Conservation (phyloP, 306 rosid species). For the Arachis hypogaea region DNA sequence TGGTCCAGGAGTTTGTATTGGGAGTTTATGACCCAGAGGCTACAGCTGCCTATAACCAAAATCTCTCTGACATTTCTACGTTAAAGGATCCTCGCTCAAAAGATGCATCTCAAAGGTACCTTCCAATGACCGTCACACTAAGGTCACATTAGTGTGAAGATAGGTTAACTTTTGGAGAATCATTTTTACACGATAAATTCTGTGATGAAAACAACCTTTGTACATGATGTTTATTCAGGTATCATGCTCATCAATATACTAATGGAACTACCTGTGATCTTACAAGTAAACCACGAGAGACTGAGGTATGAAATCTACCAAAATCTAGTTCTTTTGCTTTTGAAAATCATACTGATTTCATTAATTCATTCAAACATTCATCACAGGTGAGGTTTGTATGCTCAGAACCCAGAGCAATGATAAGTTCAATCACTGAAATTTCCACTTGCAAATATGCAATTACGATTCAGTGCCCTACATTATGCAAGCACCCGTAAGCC, state of each 20-base stretch:
- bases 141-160: constrained; percentile 17
- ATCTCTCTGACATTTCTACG: constrained; percentile 86
- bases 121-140: constrained; percentile 30
- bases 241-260: constrained; percentile 90
- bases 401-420: constrained; percentile 80
- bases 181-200: constrained; percentile 23
- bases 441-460: constrained; percentile 98
- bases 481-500: constrained; percentile 92
- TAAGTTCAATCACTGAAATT: constrained; percentile 88
- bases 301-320: constrained; percentile 64
- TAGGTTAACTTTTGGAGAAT: constrained; percentile 17
- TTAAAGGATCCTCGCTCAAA: constrained; percentile 91
- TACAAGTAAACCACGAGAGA: constrained; percentile 83
- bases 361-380: constrained; percentile 4
- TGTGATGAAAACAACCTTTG: constrained; percentile 27
- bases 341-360: constrained; percentile 21
- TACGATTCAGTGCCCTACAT: constrained; percentile 80
- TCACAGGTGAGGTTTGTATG: constrained; percentile 93
- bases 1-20: constrained; percentile 78
- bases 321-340: constrained; percentile 14
- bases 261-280: constrained; percentile 93
- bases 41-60: constrained; percentile 74
- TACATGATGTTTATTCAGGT: constrained; percentile 54
- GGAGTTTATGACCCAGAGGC: constrained; percentile 86
- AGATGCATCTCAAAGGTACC: constrained; percentile 92